A percentile compares a stretch with the other conserved stretches of the same genome.
Conservation (phyloP, 1,284 basidiomycete species). For the Trichosporon sp. region DNA sequence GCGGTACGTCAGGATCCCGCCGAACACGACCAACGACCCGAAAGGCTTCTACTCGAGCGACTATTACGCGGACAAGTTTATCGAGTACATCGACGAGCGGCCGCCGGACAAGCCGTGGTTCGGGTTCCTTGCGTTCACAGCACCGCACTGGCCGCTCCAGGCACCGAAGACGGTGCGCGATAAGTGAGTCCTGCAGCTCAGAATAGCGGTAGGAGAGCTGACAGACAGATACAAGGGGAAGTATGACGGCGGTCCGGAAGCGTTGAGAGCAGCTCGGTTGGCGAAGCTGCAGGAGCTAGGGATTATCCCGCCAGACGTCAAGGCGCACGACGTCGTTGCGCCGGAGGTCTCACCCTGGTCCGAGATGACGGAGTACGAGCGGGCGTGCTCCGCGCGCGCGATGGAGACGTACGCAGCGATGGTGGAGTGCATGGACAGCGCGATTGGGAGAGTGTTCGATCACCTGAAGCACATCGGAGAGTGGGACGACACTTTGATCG, state of each 20-base stretch:
- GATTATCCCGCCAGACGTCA: constrained; percentile 23
- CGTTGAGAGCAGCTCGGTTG: constrained; percentile 27
- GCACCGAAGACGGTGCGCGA: constrained; percentile 26
- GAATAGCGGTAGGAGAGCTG: constrained; percentile 9
- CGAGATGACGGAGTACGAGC: constrained; percentile 25
- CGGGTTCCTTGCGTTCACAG: constrained; percentile 22
- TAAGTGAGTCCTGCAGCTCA: constrained; percentile 20
- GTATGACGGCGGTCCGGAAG: constrained; percentile 37
- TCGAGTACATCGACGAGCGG: constrained; percentile 26
- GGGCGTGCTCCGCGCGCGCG: constrained; percentile 19
- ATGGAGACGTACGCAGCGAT: constrained; percentile 45
- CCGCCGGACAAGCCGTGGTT: constrained; percentile 23
- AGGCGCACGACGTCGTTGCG: constrained; percentile 24
- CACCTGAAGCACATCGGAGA: constrained; percentile 23
- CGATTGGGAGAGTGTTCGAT: constrained; percentile 31
- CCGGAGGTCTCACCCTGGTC: constrained; percentile 20
- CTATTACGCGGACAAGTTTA: constrained; percentile 26
- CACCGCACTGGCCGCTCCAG: constrained; percentile 31
- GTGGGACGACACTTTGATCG: constrained; percentile 39
- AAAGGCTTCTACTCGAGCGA: constrained; percentile 30
- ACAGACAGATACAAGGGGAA: constrained; percentile 6
- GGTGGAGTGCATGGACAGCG: constrained; percentile 39
- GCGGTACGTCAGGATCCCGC: not conserved
- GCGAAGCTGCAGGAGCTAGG: constrained; percentile 27
- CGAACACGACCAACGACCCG: constrained; percentile 2